Evolutionary conservation across 2,329 filamentous ascomycete species (phyloP), one percentile per base, ranked within the genome.

Genomic region (Venturia asperata): DNA sequence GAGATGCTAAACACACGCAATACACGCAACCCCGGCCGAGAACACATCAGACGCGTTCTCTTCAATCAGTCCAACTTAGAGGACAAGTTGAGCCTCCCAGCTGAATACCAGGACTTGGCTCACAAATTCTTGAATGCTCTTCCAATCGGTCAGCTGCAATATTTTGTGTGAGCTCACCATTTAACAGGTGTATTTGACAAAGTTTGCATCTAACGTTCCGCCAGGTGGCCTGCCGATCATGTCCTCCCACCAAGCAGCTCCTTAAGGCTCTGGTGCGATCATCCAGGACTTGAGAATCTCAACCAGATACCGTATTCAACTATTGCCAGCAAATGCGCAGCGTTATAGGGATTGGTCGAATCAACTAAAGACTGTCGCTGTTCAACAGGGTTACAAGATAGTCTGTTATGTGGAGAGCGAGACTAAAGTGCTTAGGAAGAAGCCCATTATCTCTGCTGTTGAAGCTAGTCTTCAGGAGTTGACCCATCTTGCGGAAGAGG

Each of bases 211-310:
- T 60, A 60, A 60, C 9, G 19, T 37, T 19, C 37, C 15, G 55
- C n/a, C 3, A 30, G 45, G 60, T n/a, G n/a, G n/a, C n/a, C n/a
- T n/a, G n/a, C n/a, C n/a, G n/a, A n/a, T n/a, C n/a, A n/a, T n/a
- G n/a, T n/a, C n/a, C n/a, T n/a, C n/a, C n/a, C n/a, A n/a, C n/a
- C n/a, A n/a, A n/a, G n/a, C n/a, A n/a, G n/a, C n/a, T n/a, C n/a
- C n/a, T n/a, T n/a, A n/a, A n/a, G n/a, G n/a, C n/a, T n/a, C 37
- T 63, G 62, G 62, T 47, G 27, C 17, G 19, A n/a, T 9, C 62
- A 64, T 21, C n/a, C 41, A 17, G 7, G 24, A 3, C n/a, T 64
- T n/a, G 34, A 64, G 15, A 61, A 61, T 21, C 17, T 61, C 11
- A 34, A 61, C 1, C 13, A 41, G 49, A 55, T 5, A 6, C 5